phyloP scores from a whole-genome alignment of 2,329 filamentous ascomycete species.

The Orbilia quercus region DNA sequence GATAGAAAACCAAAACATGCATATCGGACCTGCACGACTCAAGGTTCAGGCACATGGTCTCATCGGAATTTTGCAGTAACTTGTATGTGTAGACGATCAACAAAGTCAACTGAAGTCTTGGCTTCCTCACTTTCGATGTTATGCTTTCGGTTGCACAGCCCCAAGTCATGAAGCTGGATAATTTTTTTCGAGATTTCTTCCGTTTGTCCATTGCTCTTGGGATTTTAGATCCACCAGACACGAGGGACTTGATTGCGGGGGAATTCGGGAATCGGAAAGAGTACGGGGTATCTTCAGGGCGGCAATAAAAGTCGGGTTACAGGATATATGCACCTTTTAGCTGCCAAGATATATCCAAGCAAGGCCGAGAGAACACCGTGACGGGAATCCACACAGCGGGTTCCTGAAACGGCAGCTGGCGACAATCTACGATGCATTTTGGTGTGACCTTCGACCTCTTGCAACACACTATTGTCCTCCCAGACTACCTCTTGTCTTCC shows the following conservation, averaged over 20 bases:
- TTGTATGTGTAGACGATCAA: not conserved
- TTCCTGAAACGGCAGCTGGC: not conserved
- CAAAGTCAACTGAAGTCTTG: not conserved
- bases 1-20: slow-evolving; percentile 8
- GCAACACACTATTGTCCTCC: slow-evolving; percentile 13
- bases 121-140: not conserved
- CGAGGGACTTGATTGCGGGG: not conserved
- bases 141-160: slow-evolving; percentile 7
- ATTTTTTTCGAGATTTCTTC: not conserved
- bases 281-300: not conserved
- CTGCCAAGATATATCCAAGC: not conserved
- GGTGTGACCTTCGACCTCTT: slow-evolving; percentile 32
- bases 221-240: not conserved
- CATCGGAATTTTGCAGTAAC: not conserved
- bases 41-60: not conserved
- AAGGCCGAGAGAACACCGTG: not conserved
- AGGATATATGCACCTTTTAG: too few species aligned
- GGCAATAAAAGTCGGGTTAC: slow-evolving; percentile 9
- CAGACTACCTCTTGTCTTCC: not conserved
- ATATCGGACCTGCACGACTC: not conserved
- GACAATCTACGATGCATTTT: not conserved
- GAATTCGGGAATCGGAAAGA: slow-evolving; percentile 9
- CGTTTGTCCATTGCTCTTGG: slow-evolving; percentile 1
- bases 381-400: not conserved
- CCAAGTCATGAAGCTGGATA: not conserved